Percentiles rank a stretch among this genome's conserved stretches.
phyloP scores from a whole-genome alignment of 768 basidiomycete genomes.

The Podaxis rugospora region DNA sequence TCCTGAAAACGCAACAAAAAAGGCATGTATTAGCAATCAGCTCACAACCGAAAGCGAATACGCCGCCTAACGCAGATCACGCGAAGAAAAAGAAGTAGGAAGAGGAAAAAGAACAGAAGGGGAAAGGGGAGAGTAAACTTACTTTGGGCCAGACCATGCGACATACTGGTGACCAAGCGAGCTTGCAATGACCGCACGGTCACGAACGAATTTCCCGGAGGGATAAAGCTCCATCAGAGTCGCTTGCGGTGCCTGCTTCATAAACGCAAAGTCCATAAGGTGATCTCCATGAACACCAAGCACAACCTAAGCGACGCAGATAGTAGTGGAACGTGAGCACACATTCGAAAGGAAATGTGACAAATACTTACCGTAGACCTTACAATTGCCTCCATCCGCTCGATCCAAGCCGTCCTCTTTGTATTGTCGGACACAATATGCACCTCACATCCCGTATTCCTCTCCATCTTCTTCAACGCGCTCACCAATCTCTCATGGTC shows the following conservation, averaged over 20 bases:
- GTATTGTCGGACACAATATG: slow-evolving; percentile 47
- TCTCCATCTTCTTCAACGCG: slow-evolving; percentile 50
- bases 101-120: not conserved
- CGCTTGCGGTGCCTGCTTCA: slow-evolving; percentile 55
- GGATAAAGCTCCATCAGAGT: slow-evolving; percentile 80
- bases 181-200: slow-evolving; percentile 53
- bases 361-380: slow-evolving; percentile 57
- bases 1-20: slow-evolving; percentile 23
- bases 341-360: not conserved
- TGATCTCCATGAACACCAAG: slow-evolving; percentile 57
- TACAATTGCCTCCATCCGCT: slow-evolving; percentile 59
- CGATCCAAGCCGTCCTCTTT: slow-evolving; percentile 49
- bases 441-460: slow-evolving; percentile 50
- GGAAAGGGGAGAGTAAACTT: slow-evolving; percentile 10
- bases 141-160: slow-evolving; percentile 50
- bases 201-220: slow-evolving; percentile 56
- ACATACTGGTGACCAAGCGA: slow-evolving; percentile 53
- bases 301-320: slow-evolving; percentile 39
- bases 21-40: not conserved
- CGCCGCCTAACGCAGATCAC: not conserved
- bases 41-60: not conserved
- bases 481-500: slow-evolving; percentile 61
- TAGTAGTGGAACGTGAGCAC: slow-evolving; percentile 3
- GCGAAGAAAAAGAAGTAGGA: not conserved
- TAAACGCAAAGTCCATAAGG: slow-evolving; percentile 66